Evolutionary conservation across 768 basidiomycete species (phyloP), one percentile per base, ranked within the genome.

Genomic region (Suillus paluster): DNA sequence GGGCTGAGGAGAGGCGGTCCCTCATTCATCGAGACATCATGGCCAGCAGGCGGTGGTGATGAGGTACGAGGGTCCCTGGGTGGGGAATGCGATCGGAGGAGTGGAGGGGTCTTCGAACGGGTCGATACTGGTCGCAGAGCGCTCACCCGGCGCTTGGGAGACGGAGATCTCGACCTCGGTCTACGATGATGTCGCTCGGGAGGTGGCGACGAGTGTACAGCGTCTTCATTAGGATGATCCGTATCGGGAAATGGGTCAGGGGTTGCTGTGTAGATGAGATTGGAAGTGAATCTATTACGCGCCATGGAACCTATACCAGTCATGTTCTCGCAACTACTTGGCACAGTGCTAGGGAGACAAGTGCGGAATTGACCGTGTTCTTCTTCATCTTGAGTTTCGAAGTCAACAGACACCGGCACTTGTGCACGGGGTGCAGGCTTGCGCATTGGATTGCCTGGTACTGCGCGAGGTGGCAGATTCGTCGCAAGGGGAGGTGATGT

Each of bases 351-450:
- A 4, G 86, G 83, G 30, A 86, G 72, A 58, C 83, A 73, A 9
- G 79, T 77, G 21, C 84, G 81, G 48, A 78, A 70, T 38, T 67
- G 71, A 46, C 59, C 68, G 49, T 66, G 71, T 60, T 75, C 73
- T 36, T 78, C 77, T 30, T 67, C 74, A 15, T 75, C 71, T 19
- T 67, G 74, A 14, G 71, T 71, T 56, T 74, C 70, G 48, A 84
- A 81, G 38, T 82, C 79, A 52, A 86, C 80, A 12, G 87, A 87
- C 12, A 85, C 79, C 1, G 89, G 87, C 6, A 89, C 73, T 66
- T 88, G 86, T 11, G 84, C 86, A 62, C 85, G 77, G 1, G 87
- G 89, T 25, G 85, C 85, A 23, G 84, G 84, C 68, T 90, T 91
- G 42, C 86, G 84, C 62, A 86, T 75, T 30, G 83, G 63, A 57